phyloP scores from a whole-genome alignment of 2,329 filamentous ascomycete genomes.

The Xylaria sp. region DNA sequence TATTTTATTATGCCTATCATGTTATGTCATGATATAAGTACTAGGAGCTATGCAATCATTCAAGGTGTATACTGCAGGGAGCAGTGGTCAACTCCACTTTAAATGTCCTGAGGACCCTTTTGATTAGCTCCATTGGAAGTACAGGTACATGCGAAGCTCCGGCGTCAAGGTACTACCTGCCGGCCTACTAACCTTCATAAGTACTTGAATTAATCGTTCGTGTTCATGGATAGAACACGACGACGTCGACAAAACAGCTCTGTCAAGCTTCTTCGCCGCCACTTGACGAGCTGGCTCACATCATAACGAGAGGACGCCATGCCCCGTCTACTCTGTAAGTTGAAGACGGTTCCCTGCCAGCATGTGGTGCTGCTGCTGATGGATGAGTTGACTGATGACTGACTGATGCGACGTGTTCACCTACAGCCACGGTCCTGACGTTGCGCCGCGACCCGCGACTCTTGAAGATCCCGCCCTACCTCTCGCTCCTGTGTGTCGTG shows the following conservation, averaged over 20 bases:
- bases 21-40: no score
- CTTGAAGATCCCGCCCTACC: conserved; percentile 84
- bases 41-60: no score
- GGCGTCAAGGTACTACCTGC: background rate
- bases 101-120: conserved; percentile 15
- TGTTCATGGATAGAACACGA: conserved; percentile 33
- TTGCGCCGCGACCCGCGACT: conserved; percentile 84
- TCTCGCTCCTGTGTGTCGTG: conserved; percentile 85
- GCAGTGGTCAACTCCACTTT: conserved; percentile 11
- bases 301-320: conserved; percentile 50
- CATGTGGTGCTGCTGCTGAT: background rate
- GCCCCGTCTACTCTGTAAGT: conserved; percentile 66
- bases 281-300: conserved; percentile 22
- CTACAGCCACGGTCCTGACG: conserved; percentile 69
- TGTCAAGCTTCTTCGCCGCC: conserved; percentile 29
- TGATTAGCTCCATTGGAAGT: background rate
- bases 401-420: conserved; percentile 33
- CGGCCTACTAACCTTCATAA: background rate
- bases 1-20: no score
- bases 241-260: conserved; percentile 28
- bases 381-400: conserved; percentile 29
- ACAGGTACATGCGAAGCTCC: background rate
- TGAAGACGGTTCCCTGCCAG: background rate
- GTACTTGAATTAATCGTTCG: conserved; percentile 4
- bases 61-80: no score